These are phyloP conservation scores for Talaromyces nanjingensis DNA, from an alignment of 495 filamentous ascomycete species.

Conservation along the genomic window DNA sequence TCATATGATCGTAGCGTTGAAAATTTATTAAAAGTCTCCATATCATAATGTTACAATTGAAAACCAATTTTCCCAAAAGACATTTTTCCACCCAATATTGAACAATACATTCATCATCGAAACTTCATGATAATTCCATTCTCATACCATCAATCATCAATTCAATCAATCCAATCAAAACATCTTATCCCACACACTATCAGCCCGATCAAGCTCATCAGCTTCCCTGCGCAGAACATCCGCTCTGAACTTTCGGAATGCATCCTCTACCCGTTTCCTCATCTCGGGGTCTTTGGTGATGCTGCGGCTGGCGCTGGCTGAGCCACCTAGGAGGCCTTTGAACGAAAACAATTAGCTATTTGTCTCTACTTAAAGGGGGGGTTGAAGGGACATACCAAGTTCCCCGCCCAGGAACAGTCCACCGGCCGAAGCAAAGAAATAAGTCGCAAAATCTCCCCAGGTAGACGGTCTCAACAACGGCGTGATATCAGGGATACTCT, in stretches of 20 bases:
- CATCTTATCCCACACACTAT: slow-evolving; percentile 21
- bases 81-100: neutral
- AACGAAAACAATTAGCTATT: neutral
- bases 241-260: slow-evolving; percentile 54
- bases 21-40: neutral
- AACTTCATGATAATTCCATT: too few species aligned
- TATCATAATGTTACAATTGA: neutral
- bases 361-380: neutral
- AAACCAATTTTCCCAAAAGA: neutral
- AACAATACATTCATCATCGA: neutral
- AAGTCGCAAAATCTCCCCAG: slow-evolving; percentile 55
- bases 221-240: slow-evolving; percentile 55
- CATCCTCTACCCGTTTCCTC: slow-evolving; percentile 52
- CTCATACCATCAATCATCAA: neutral
- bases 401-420: slow-evolving; percentile 62
- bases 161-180: slow-evolving; percentile 15
- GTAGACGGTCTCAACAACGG: slow-evolving; percentile 47
- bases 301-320: slow-evolving; percentile 38
- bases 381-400: slow-evolving; percentile 23
- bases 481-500: slow-evolving; percentile 55
- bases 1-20: neutral
- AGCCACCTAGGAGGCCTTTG: slow-evolving; percentile 49
- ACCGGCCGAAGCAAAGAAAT: slow-evolving; percentile 53
- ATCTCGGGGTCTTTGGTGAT: slow-evolving; percentile 49
- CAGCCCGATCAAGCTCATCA: slow-evolving; percentile 42